Base-by-base conservation (phyloP, 805 yeast species). In the Candida schatavii region DNA sequence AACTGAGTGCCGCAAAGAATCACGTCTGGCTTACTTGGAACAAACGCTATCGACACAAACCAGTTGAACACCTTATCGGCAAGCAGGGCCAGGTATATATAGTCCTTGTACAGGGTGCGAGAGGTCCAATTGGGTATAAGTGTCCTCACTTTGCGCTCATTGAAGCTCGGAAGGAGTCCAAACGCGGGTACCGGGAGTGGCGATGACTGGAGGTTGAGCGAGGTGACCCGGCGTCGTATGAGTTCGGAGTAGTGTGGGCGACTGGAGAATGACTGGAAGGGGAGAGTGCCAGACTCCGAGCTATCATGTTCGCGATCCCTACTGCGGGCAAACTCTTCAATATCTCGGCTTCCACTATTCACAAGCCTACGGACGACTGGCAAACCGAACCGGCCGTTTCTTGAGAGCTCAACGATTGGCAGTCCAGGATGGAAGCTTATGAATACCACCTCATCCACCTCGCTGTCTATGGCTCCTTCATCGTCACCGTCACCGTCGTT, bases 1-100 rank as follows among this genome's bases (percentile, higher is more conserved):
- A 60, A 60, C 40, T 64, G 66, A 3, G 61, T 55, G 2, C 69
- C 70, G 42, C 63, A 55, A 14, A 55, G 47, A 10, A 64, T 42
- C 11, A 45, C 26, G 11, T 44, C 33, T 25, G 15, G 23, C n/a
- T n/a, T 41, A 4, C 39, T 44, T 18, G 44, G 45, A 22, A 50
- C 36, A 15, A 50, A 39, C 38, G 58, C 53, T 5, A 57, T 49
- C 2, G 60, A 48, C 4, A 52, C 50, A 14, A 57, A 46, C 66
- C 67, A 60, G 40, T 51, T 36, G 19, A 35, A 22, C 15, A 19
- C 37, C 14, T 25, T 35, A n/a, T 35, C 37, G 41, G 39, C 43
- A 37, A 14, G 42, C 7, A 35, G 21, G 5, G 46, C 47, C 23
- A 29, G 35, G 39, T 48, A 50, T 22, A 46, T 23, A 31, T 41